Percentiles rank a stretch among this genome's conserved stretches.
Evolutionary conservation across 805 yeast genomes (phyloP).

Genomic region (Sugiyamaella qingdaonensis): DNA sequence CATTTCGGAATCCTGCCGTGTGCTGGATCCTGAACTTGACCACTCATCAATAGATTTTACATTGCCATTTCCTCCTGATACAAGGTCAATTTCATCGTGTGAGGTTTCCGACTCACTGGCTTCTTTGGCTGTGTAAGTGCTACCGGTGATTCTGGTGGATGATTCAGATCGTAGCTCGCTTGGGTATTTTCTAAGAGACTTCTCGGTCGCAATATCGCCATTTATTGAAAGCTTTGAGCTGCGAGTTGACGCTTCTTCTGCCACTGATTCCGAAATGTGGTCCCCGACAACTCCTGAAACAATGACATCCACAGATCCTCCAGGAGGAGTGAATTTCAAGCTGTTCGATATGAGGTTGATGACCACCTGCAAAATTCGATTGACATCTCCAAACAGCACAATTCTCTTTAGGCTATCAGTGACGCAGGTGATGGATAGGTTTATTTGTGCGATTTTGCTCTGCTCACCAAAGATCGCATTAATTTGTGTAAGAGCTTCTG

Average conservation of each 20-base stretch:
- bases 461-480: slow-evolving; percentile 70
- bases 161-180: neutral
- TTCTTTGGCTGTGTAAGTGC: neutral
- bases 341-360: slow-evolving; percentile 92
- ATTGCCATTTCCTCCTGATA: neutral
- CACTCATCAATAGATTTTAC: neutral
- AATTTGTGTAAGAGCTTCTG: slow-evolving; percentile 80
- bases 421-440: slow-evolving; percentile 48
- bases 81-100: neutral
- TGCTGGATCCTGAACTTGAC: neutral
- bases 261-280: slow-evolving; percentile 1
- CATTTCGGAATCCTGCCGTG: slow-evolving; percentile 20
- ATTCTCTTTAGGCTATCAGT: slow-evolving; percentile 36
- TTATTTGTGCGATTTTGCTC: slow-evolving; percentile 60
- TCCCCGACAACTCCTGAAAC: slow-evolving; percentile 7
- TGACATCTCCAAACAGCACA: slow-evolving; percentile 81
- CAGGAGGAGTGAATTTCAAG: slow-evolving; percentile 85
- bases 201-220: neutral
- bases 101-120: neutral
- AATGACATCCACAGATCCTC: slow-evolving; percentile 43
- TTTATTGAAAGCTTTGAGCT: neutral
- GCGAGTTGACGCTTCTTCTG: slow-evolving; percentile 1
- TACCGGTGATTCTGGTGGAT: neutral
- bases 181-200: neutral
- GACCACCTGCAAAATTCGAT: slow-evolving; percentile 83